Conservation (phyloP, 2,329 filamentous ascomycete species). For the Scedosporium aurantiacum region DNA sequence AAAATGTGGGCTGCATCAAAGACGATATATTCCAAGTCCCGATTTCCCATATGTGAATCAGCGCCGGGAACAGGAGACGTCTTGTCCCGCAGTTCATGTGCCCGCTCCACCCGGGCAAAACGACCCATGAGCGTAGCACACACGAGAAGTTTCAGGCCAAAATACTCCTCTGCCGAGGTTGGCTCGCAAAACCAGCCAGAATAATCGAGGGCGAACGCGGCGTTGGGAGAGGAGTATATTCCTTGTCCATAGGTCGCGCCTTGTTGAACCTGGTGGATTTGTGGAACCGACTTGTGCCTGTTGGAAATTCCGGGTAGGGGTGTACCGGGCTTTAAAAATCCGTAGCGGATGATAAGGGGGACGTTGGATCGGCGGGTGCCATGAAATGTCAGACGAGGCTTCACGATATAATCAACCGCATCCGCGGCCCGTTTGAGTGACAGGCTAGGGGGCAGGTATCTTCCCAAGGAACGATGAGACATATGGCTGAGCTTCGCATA, state of each 20-base stretch:
- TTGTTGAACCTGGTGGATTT: conserved; percentile 18
- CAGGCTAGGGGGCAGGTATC: background rate
- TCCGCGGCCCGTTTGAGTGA: conserved; percentile 14
- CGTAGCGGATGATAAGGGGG: conserved; percentile 30
- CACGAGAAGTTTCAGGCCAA: conserved; percentile 29
- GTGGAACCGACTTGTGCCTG: background rate
- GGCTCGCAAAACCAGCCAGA: conserved; percentile 16
- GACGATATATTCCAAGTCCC: conserved; percentile 28
- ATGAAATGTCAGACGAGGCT: conserved; percentile 28
- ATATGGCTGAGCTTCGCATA: background rate
- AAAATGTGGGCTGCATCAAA: conserved; percentile 31
- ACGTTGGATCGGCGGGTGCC: conserved; percentile 24
- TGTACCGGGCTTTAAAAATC: conserved; percentile 27
- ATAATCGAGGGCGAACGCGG: conserved; percentile 27
- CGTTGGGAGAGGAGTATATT: conserved; percentile 32
- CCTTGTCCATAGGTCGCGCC: conserved; percentile 28
- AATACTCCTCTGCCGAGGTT: conserved; percentile 20
- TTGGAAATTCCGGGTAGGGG: conserved; percentile 5
- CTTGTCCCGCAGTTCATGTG: conserved; percentile 18
- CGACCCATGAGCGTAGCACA: conserved; percentile 36
- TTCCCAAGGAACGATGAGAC: background rate
- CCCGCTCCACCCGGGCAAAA: conserved; percentile 17
- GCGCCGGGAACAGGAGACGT: conserved; percentile 16
- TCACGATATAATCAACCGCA: conserved; percentile 23
- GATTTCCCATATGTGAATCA: conserved; percentile 27